Base-by-base conservation (phyloP, 768 basidiomycete species). In the Hygrophorus russula region DNA sequence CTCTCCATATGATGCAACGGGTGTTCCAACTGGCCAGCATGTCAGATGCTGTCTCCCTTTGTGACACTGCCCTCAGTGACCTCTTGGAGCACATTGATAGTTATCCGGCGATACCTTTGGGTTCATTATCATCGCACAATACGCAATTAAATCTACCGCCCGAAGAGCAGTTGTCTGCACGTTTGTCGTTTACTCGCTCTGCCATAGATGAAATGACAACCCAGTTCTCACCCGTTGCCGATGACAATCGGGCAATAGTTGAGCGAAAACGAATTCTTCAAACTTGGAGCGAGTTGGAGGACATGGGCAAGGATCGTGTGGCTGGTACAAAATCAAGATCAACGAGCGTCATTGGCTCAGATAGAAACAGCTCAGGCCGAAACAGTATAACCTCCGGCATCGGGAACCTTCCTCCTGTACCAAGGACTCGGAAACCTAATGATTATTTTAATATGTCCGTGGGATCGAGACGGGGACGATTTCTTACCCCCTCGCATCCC, bases 71-170 rank as follows among this genome's bases (percentile, higher is more conserved):
- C 15, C 66, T 91, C 35, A 92, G 89, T 52, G 86, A 91, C 57
- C 67, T 92, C 4, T 64, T 93, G 36, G 85, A 90, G 53, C 85
- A 90, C 53, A 69, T 90, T 42, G 89, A 93, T 56, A 87, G 82
- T 52, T 90, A 79, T 54, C 88, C 89, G 7, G 70, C 74, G 2
- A 57, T 66, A 27, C 80, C 80, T 4, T 56, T 65, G 19, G 67
- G 71, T 4, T 59, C 80, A 27, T 67, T 74, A 3, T 77, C 78
- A 17, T 60, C 66, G 12, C 76, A 76, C 49, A 47, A 61, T 45
- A 64, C 67, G 28, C 58, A 64, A 10, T 48, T 56, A 5, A 56
- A 62, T 17, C 50, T 69, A 3, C 60, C 75, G 6, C 78, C 88
- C 0, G 77, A 82, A 46, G 80, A 81, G 33, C 84, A 89, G 52